Evolutionary conservation across 192 early-diverging fungal species (phyloP).

Genomic region (Dimargaris xerosporica): DNA sequence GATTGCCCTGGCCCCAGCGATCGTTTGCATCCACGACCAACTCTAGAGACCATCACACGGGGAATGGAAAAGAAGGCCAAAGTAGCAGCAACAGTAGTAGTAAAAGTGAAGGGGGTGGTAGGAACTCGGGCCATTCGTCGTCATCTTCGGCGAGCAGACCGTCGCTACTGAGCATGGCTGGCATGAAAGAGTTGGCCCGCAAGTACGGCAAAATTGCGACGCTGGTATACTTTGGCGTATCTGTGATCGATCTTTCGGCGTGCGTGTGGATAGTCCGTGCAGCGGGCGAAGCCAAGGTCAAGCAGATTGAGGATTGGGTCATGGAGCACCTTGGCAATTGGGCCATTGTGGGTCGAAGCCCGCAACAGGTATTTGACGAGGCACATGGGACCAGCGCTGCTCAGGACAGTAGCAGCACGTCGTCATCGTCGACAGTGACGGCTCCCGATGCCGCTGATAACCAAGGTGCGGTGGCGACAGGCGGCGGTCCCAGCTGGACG

Average conservation of each 20-base stretch:
- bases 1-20: no score
- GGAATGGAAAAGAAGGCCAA: no score
- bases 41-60: no score
- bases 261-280: constrained; percentile 27
- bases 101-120: no score
- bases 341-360: not conserved
- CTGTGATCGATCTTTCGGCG: constrained; percentile 25
- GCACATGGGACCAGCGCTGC: not conserved
- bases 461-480: not conserved
- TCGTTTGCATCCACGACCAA: no score
- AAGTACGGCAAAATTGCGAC: constrained; percentile 32
- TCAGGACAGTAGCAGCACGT: not conserved
- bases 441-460: not conserved
- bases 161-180: no score
- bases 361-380: not conserved
- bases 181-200: constrained; percentile 30
- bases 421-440: no score
- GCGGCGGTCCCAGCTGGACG: not conserved
- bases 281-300: not conserved
- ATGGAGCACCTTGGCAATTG: not conserved
- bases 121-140: no score
- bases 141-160: no score
- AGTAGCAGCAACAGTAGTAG: no score
- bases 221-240: constrained; percentile 25
- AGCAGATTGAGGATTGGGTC: not conserved